Conservation (phyloP, 305 asterid species). For the Rubia occidens region DNA sequence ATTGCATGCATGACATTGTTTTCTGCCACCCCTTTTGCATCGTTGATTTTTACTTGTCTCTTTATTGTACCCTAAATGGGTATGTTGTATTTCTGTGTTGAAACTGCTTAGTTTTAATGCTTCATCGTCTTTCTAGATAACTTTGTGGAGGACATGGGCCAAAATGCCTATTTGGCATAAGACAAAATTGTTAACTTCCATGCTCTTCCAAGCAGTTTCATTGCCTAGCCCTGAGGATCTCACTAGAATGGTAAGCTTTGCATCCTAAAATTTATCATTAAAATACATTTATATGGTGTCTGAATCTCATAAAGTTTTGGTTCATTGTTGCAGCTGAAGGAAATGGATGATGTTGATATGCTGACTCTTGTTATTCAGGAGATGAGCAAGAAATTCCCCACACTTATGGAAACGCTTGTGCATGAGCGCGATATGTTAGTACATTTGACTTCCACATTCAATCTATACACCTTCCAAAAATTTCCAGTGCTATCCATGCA, state of each 20-base stretch:
- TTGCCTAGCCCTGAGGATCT: slow-evolving; percentile 65
- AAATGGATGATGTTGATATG: slow-evolving; percentile 88
- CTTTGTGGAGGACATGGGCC: slow-evolving; percentile 79
- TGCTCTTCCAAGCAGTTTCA: slow-evolving; percentile 75
- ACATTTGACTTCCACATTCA: neutral
- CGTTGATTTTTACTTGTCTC: neutral
- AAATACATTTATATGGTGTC: neutral
- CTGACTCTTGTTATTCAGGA: slow-evolving; percentile 81
- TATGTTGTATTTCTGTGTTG: neutral
- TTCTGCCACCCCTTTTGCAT: neutral
- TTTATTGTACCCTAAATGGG: neutral
- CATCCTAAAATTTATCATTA: neutral
- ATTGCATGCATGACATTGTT: neutral
- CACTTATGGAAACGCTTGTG: slow-evolving; percentile 79
- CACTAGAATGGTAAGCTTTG: slow-evolving; percentile 44
- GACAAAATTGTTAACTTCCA: slow-evolving; percentile 52
- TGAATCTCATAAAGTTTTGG: neutral
- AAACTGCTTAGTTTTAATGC: neutral
- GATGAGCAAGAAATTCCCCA: slow-evolving; percentile 78
- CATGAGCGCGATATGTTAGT: slow-evolving; percentile 83
- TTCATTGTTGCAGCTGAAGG: slow-evolving; percentile 64
- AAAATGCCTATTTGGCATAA: slow-evolving; percentile 96
- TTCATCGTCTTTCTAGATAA: slow-evolving; percentile 35
- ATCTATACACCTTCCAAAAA: neutral
- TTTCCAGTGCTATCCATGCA: slow-evolving; percentile 5